Percentiles rank a stretch among this genome's conserved stretches.
phyloP scores from a whole-genome alignment of 2,329 filamentous ascomycete species.

The Fusarium drepaniforme region DNA sequence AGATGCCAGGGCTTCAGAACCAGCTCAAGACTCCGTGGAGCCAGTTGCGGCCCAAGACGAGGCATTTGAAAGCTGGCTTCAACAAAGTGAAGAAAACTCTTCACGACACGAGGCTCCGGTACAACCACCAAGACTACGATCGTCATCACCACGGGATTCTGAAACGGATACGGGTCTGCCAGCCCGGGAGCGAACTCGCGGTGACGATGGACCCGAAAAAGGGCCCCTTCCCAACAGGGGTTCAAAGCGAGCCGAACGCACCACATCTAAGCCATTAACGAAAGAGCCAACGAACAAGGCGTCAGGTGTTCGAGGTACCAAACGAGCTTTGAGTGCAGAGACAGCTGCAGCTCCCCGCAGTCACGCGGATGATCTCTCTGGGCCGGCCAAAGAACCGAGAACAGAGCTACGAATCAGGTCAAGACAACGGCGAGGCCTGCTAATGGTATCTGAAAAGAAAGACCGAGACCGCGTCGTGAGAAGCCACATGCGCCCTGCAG shows the following conservation, averaged over 20 bases:
- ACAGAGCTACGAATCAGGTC: slow-evolving; percentile 62
- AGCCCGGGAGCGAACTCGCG: background rate
- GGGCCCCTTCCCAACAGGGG: background rate
- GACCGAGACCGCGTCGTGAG: background rate
- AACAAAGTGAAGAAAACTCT: slow-evolving; percentile 5
- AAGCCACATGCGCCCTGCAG: background rate
- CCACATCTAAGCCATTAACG: background rate
- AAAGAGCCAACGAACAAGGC: background rate
- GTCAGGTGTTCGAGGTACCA: slow-evolving; percentile 1
- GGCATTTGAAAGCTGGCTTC: slow-evolving; percentile 30
- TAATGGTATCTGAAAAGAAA: slow-evolving; percentile 58
- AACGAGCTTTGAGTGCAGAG: slow-evolving; percentile 16
- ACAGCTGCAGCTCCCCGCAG: background rate
- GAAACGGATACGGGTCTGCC: background rate
- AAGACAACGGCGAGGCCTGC: slow-evolving; percentile 60
- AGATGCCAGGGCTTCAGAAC: background rate
- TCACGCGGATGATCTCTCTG: background rate
- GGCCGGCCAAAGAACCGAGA: slow-evolving; percentile 46
- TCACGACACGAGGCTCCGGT: background rate
- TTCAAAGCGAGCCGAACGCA: background rate
- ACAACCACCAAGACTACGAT: background rate
- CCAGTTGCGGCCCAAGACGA: slow-evolving; percentile 6
- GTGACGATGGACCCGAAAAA: background rate
- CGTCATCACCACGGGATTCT: background rate
- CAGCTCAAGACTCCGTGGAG: background rate